phyloP scores from a whole-genome alignment of 148 eudicot species.

The Bassia scoparia region DNA sequence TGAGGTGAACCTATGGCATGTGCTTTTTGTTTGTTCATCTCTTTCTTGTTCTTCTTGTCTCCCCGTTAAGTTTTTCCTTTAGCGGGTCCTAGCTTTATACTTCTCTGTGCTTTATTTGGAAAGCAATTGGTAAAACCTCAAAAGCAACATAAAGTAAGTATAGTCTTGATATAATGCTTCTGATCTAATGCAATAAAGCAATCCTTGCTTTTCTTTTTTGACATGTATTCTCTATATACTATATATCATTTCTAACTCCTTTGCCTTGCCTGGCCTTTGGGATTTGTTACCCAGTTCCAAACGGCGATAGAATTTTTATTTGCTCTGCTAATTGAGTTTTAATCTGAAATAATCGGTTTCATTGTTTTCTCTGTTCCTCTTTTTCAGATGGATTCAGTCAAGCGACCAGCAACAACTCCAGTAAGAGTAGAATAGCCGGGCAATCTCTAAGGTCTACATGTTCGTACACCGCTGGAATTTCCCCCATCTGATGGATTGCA shows the following conservation, averaged over 20 bases:
- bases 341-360: neutral
- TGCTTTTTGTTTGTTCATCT: slow-evolving; percentile 14
- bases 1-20: neutral
- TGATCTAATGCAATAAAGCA: slow-evolving; percentile 55
- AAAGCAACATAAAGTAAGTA: slow-evolving; percentile 35
- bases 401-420: slow-evolving; percentile 42
- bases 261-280: slow-evolving; percentile 15
- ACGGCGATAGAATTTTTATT: slow-evolving; percentile 13
- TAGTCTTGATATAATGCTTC: slow-evolving; percentile 33
- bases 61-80: slow-evolving; percentile 26
- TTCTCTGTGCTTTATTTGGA: slow-evolving; percentile 24
- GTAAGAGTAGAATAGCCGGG: slow-evolving; percentile 67
- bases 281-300: slow-evolving; percentile 4
- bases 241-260: slow-evolving; percentile 17
- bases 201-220: slow-evolving; percentile 33
- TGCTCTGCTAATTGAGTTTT: slow-evolving; percentile 17
- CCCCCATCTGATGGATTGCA: slow-evolving; percentile 47
- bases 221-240: slow-evolving; percentile 27
- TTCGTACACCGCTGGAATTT: slow-evolving; percentile 49
- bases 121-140: slow-evolving; percentile 30
- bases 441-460: slow-evolving; percentile 67
- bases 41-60: slow-evolving; percentile 24
- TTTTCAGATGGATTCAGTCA: slow-evolving; percentile 64
- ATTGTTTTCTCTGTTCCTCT: slow-evolving; percentile 6
- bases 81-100: slow-evolving; percentile 21